Evolutionary conservation across 345 rosid genomes (phyloP), one percentile per base, ranked within the genome.

Genomic region (Reutealis trisperma): DNA sequence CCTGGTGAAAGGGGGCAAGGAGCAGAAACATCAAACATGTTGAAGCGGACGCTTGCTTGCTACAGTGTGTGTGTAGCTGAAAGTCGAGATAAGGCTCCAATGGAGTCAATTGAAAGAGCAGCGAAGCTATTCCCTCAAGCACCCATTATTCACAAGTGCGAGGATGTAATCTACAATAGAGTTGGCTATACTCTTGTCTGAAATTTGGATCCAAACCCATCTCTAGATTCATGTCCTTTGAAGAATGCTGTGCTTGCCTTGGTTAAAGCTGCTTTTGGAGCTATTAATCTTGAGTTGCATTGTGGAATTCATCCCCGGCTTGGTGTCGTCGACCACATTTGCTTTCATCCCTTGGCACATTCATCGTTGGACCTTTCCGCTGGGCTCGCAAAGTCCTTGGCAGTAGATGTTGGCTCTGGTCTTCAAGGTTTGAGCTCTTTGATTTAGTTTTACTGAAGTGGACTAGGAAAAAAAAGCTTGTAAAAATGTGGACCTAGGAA

Each of bases 311-410:
- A 92, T 87, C 97, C 98, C 54, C 87, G 97, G 25, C 94, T 93
- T 77, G 98, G 98, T 78, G 97, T 95, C 55, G 93, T 95, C 54
- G 99, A 95, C 66, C 98, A 95, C 79, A 85, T 92, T 70, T 93
- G 99, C 83, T 92, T 95, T 84, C 99, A 95, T 80, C 94, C 96
- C 4, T 78, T 95, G 81, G 88, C 83, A 70, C 79, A 57, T 45
- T 66, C 94, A 76, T 85, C 94, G 49, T 57, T 91, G 62, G 88
- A 90, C 34, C 93, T 90, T 76, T 89, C 85, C 54, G 91, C 94
- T 49, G 75, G 74, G 42, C 71, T 89, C 79, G 98, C 98, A 7
- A 89, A 81, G 78, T 85, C 90, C 47, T 80, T 93, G 83, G 97
- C 91, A 1, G 84, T 74, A 58, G 96, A 89, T 52, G 82, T 95